Conservation (phyloP, 345 rosid genomes). For the Gossypium herbaceum region DNA sequence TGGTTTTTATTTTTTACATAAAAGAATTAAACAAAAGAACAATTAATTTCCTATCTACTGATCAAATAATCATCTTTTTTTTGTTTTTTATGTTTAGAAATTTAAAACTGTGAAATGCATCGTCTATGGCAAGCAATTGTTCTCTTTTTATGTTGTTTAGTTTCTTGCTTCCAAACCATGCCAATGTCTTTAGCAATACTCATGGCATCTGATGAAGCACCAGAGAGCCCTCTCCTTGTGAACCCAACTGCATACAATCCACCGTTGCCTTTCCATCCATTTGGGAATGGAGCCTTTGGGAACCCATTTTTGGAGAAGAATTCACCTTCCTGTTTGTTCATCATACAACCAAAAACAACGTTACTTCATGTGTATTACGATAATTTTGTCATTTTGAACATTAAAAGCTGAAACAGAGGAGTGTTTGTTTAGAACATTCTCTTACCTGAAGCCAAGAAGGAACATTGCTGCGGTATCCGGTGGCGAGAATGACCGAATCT, state of each 20-base stretch:
- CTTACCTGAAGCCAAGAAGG: slow-evolving; percentile 87
- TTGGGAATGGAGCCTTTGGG: slow-evolving; percentile 61
- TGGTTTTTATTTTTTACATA: slow-evolving; percentile 12
- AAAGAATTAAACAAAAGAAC: background rate
- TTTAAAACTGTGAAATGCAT: slow-evolving; percentile 65
- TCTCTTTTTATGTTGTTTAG: slow-evolving; percentile 54
- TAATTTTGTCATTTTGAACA: too few relatives aligned
- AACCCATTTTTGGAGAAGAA: slow-evolving; percentile 73
- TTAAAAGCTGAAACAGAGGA: background rate
- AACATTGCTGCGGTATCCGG: slow-evolving; percentile 90
- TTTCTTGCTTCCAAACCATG: slow-evolving; percentile 73
- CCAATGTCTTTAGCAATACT: slow-evolving; percentile 75
- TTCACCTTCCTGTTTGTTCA: slow-evolving; percentile 54
- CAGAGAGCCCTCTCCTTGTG: slow-evolving; percentile 82
- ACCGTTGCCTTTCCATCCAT: slow-evolving; percentile 77
- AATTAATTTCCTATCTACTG: background rate
- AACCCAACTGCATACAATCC: slow-evolving; percentile 95
- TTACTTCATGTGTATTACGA: slow-evolving; percentile 17
- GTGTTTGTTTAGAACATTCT: background rate
- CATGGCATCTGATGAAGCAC: slow-evolving; percentile 73
- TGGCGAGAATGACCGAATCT: slow-evolving; percentile 74
- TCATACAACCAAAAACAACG: slow-evolving; percentile 8
- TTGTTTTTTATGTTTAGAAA: too few relatives aligned
- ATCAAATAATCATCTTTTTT: slow-evolving; percentile 1
- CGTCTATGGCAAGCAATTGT: slow-evolving; percentile 46